Percentiles rank a stretch among this genome's conserved stretches.
phyloP scores from a whole-genome alignment of 345 rosid genomes.

The Adansonia digitata region DNA sequence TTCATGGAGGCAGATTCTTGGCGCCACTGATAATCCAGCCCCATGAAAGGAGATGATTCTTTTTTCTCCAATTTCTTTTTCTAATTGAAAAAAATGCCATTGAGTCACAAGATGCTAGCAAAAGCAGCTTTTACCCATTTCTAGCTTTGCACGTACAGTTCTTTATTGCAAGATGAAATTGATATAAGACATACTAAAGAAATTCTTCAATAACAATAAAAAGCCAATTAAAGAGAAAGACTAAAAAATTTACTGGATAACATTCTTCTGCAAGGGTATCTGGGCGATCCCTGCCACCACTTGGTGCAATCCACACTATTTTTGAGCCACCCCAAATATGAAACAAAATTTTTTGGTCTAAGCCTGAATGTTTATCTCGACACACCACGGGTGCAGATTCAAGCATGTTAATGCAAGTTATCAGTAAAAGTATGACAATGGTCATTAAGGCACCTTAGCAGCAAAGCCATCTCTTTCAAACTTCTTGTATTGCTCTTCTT shows the following conservation, averaged over 20 bases:
- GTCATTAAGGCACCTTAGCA: constrained; percentile 52
- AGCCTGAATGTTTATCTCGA: neutral
- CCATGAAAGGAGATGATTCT: constrained; percentile 67
- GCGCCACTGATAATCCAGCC: constrained; percentile 63
- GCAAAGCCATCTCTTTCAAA: constrained; percentile 91
- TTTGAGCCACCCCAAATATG: constrained; percentile 69
- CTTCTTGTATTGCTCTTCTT: constrained; percentile 80
- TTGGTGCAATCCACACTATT: constrained; percentile 93
- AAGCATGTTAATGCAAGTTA: neutral
- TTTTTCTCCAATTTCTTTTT: constrained; percentile 92
- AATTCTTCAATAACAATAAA: neutral
- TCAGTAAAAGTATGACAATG: neutral
- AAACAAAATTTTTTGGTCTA: constrained; percentile 13
- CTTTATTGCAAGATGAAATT: neutral
- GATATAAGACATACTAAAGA: neutral
- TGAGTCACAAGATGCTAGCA: constrained; percentile 8
- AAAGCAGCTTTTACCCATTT: constrained; percentile 2
- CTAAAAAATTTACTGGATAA: constrained; percentile 61
- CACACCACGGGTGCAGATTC: constrained; percentile 1
- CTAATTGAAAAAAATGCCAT: constrained; percentile 47
- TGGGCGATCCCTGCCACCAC: constrained; percentile 98
- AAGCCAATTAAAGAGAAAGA: neutral
- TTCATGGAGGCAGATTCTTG: constrained; percentile 50
- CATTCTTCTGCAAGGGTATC: constrained; percentile 74
- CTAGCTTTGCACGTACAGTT: neutral